A percentile compares a stretch with the other conserved stretches of the same genome.
Evolutionary conservation across 2,329 filamentous ascomycete species (phyloP).

Genomic region (Cercospora brassicicola): DNA sequence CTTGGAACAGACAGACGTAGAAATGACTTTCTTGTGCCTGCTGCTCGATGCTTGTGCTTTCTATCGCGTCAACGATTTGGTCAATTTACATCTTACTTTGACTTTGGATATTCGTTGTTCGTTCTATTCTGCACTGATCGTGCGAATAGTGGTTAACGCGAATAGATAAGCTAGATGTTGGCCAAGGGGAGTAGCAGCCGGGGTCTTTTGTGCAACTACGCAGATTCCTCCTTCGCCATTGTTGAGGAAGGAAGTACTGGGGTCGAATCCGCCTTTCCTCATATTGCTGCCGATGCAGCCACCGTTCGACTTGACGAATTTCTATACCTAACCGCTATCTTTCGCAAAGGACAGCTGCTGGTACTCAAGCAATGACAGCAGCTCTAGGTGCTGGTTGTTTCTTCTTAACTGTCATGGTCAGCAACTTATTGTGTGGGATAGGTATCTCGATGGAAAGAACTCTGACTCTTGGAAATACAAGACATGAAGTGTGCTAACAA

Average conservation of each 20-base stretch:
- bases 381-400: no score
- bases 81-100: no score
- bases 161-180: not conserved
- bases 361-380: no score
- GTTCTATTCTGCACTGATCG: not conserved
- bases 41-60: not conserved
- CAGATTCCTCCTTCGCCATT: not conserved
- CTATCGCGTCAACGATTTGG: no score
- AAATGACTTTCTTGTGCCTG: slow-evolving; percentile 12
- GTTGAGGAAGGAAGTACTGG: not conserved
- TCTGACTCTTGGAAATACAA: no score
- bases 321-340: no score
- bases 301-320: not conserved
- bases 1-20: not conserved
- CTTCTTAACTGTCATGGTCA: no score
- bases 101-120: no score
- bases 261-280: not conserved
- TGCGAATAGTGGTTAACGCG: not conserved
- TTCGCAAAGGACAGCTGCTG: no score
- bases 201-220: not conserved
- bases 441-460: no score
- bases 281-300: not conserved
- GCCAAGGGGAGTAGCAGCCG: not conserved
- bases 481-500: not conserved
- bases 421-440: no score